Evolutionary conservation across 768 basidiomycete genomes (phyloP), one percentile per base, ranked within the genome.

Genomic region (Pleurotus pulmonarius): DNA sequence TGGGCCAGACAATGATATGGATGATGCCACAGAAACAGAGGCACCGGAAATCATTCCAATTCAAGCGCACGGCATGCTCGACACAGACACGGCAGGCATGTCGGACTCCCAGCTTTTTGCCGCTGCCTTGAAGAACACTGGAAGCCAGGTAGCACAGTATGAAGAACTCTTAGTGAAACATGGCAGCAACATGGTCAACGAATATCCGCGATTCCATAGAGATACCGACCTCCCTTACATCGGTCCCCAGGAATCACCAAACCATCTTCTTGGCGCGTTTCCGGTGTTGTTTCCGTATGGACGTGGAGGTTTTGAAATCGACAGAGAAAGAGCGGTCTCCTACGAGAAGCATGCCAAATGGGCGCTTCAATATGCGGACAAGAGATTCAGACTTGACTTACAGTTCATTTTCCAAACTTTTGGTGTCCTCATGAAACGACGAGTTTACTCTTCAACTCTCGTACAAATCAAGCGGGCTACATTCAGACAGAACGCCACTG

Each of bases 271-370:
- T 11, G 69, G 67, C 0, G 47, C 63, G 12, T 75, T 72, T 45
- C 72, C 71, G 0, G 46, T 43, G 0, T 60, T 73, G 0, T 75
- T 72, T 54, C 73, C 74, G 2, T 76, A 73, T 62, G 74, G 71
- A 1, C 18, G 38, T 13, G 73, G 74, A 0, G 73, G 73, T 0
- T 60, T 75, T 37, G 74, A 76, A 51, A 60, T 57, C 0, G 43
- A 41, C 0, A 13, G 64, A 25, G 18, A 39, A 5, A 16, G 29
- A 0, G 37, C 60, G 2, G 65, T 75, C 0, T 34, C 63, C 0
- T 73, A 70, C 45, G 62, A 70, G 49, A 49, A 44, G 12, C 73
- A 74, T 41, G 60, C 61, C 3, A 20, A 56, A 26, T 73, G 72
- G 70, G 59, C 66, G 0, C 26, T 75, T 25, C 56, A 59, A 46